Conservation (phyloP, 2,329 filamentous ascomycete genomes). For the Stagonosporopsis rhizophila region DNA sequence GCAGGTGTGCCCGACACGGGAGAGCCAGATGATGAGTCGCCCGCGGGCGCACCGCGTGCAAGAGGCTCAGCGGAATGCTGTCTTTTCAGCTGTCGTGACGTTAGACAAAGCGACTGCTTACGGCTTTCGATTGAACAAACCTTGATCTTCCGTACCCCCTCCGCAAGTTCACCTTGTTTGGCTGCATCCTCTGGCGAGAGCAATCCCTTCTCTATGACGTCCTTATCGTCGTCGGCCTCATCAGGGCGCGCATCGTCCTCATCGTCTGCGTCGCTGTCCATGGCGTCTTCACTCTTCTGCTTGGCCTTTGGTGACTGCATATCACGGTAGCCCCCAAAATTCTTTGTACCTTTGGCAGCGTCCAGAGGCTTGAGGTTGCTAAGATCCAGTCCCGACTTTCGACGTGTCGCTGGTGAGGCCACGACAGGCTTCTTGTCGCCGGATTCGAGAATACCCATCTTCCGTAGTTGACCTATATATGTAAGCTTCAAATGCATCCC, state of each 20-base stretch:
- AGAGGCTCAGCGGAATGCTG: conserved; percentile 78
- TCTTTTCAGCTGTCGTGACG: conserved; percentile 71
- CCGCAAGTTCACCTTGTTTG: conserved; percentile 76
- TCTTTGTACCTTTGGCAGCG: conserved; percentile 78
- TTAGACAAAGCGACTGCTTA: conserved; percentile 21
- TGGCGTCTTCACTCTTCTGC: conserved; percentile 61
- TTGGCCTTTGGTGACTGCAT: conserved; percentile 61
- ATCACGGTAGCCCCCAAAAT: conserved; percentile 88
- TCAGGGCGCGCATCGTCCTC: conserved; percentile 70
- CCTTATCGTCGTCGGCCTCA: conserved; percentile 64
- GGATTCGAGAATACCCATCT: conserved; percentile 86
- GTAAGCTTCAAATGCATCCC: conserved; percentile 17
- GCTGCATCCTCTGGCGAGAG: conserved; percentile 74
- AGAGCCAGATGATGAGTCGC: conserved; percentile 34
- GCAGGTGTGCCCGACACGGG: conserved; percentile 31
- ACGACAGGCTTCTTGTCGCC: conserved; percentile 63
- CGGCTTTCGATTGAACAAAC: conserved; percentile 55
- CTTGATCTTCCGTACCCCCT: conserved; percentile 82
- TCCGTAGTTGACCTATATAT: conserved; percentile 82
- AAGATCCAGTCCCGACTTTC: conserved; percentile 85
- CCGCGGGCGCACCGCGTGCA: conserved; percentile 43
- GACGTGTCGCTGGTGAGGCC: conserved; percentile 71
- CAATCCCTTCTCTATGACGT: conserved; percentile 60
- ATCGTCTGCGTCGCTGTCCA: conserved; percentile 81
- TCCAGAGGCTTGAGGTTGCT: conserved; percentile 84